A percentile compares a stretch with the other conserved stretches of the same genome.
These are phyloP conservation scores for Metarhizium brunneum DNA, from an alignment of 2,329 filamentous ascomycete species.

Conservation along the genomic window DNA sequence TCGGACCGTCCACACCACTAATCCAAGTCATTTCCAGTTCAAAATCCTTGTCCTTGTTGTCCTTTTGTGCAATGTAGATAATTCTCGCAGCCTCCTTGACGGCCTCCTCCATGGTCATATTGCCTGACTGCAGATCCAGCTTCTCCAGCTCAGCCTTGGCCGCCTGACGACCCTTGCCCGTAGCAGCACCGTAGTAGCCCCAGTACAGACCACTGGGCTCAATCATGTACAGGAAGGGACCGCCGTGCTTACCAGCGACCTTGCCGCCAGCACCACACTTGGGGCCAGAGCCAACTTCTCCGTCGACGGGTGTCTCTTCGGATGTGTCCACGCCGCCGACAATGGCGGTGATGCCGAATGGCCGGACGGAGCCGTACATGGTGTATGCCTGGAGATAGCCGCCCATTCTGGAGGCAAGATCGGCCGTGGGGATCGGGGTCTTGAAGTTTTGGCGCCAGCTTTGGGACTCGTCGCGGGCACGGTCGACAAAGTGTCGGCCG, in stretches of 20 bases:
- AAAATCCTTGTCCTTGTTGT: constrained; percentile 99
- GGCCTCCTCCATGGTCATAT: constrained; percentile 71
- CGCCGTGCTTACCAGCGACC: constrained; percentile 65
- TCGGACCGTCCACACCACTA: constrained; percentile 73
- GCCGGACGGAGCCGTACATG: constrained; percentile 90
- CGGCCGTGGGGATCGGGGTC: constrained; percentile 78
- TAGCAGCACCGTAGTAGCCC: constrained; percentile 98
- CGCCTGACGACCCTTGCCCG: constrained; percentile 91
- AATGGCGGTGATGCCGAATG: constrained; percentile 94
- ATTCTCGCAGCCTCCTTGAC: constrained; percentile 96
- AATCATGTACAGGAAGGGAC: constrained; percentile 96
- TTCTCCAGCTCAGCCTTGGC: constrained; percentile 99
- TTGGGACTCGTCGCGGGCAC: constrained; percentile 86
- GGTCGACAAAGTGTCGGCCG: constrained; percentile 87
- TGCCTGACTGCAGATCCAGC: constrained; percentile 72
- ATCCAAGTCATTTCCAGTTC: constrained; percentile 99
- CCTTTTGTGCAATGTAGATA: constrained; percentile 95
- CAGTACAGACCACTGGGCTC: constrained; percentile 96
- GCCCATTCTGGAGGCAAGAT: constrained; percentile 87
- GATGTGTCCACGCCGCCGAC: constrained; percentile 90
- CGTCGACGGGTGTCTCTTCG: constrained; percentile 75
- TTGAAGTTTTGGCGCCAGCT: constrained; percentile 93
- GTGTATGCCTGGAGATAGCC: constrained; percentile 97
- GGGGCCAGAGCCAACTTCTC: constrained; percentile 79
- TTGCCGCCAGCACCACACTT: constrained; percentile 75